A percentile compares a stretch with the other conserved stretches of the same genome.
Evolutionary conservation across 2,329 filamentous ascomycete genomes (phyloP).

Genomic region (Endothia cerciana): DNA sequence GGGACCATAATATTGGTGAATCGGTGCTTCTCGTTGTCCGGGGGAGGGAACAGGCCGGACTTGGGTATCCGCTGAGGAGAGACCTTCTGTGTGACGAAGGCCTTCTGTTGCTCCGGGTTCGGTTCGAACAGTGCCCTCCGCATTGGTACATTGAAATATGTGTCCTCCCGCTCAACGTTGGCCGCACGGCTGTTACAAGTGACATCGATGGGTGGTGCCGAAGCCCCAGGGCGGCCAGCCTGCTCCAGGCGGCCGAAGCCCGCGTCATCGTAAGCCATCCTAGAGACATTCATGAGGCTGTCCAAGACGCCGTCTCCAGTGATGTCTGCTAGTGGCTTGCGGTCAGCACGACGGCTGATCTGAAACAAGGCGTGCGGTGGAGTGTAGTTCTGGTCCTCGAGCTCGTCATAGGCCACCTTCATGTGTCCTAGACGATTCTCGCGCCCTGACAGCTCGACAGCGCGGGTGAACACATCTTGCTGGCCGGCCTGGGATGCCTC

Average conservation of each 20-base stretch:
- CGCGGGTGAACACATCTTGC: constrained; percentile 73
- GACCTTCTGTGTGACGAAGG: constrained; percentile 74
- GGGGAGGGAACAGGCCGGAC: constrained; percentile 70
- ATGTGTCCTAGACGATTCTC: constrained; percentile 67
- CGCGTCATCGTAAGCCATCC: constrained; percentile 64
- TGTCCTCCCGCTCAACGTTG: constrained; percentile 68
- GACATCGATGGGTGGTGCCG: constrained; percentile 85
- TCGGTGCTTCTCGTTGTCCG: constrained; percentile 78
- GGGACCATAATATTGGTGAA: constrained; percentile 93
- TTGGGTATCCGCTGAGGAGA: constrained; percentile 67
- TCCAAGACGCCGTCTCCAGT: constrained; percentile 73
- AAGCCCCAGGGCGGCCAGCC: constrained; percentile 75
- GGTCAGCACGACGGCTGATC: constrained; percentile 72
- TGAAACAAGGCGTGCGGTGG: constrained; percentile 81
- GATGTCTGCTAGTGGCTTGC: constrained; percentile 68
- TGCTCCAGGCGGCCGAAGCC: constrained; percentile 81
- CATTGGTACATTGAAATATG: constrained; percentile 77
- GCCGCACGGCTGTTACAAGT: constrained; percentile 71
- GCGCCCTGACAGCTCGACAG: constrained; percentile 61
- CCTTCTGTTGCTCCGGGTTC: constrained; percentile 67
- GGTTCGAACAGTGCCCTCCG: constrained; percentile 76
- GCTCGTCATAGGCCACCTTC: constrained; percentile 71
- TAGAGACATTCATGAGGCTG: constrained; percentile 79
- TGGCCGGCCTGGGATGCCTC: constrained; percentile 75
- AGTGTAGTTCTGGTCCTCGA: constrained; percentile 63